phyloP scores from a whole-genome alignment of 257 asterid genomes.

The Apocynum venetum region DNA sequence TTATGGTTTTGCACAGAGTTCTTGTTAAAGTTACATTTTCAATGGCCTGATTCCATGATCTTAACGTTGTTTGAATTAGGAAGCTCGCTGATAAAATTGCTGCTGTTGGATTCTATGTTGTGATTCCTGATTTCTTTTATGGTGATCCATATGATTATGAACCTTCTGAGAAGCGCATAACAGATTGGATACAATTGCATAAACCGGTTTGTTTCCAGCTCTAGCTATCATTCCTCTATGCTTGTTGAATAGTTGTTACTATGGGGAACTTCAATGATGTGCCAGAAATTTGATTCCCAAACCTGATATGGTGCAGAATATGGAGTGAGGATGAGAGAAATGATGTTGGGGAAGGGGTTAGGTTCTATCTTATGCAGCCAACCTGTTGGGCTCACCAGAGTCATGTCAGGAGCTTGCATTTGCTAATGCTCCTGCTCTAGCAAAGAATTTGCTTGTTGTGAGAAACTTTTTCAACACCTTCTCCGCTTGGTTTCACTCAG shows the following conservation, averaged over 20 bases:
- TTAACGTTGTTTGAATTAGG: slow-evolving; percentile 23
- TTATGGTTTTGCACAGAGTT: too few species aligned
- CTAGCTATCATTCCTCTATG: not conserved
- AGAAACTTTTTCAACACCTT: not conserved
- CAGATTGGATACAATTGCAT: slow-evolving; percentile 44
- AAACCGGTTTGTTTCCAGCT: slow-evolving; percentile 36
- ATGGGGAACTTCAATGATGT: too few species aligned
- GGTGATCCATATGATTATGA: slow-evolving; percentile 43
- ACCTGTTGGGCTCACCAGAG: not conserved
- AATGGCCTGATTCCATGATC: slow-evolving; percentile 5
- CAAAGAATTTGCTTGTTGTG: not conserved
- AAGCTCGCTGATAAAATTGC: slow-evolving; percentile 67
- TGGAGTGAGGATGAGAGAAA: not conserved
- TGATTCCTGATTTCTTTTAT: slow-evolving; percentile 61
- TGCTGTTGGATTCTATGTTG: slow-evolving; percentile 53
- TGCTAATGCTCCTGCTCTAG: not conserved
- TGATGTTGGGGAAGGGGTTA: not conserved
- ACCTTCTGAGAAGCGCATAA: slow-evolving; percentile 11
- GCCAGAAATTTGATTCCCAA: not conserved
- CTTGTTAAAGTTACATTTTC: not conserved
- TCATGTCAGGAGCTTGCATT: not conserved
- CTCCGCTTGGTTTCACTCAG: not conserved
- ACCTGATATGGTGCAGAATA: not conserved
- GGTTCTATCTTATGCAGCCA: not conserved
- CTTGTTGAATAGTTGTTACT: too few species aligned